Conservation (phyloP, 768 basidiomycete species). For the Kockovaella imperatae region DNA sequence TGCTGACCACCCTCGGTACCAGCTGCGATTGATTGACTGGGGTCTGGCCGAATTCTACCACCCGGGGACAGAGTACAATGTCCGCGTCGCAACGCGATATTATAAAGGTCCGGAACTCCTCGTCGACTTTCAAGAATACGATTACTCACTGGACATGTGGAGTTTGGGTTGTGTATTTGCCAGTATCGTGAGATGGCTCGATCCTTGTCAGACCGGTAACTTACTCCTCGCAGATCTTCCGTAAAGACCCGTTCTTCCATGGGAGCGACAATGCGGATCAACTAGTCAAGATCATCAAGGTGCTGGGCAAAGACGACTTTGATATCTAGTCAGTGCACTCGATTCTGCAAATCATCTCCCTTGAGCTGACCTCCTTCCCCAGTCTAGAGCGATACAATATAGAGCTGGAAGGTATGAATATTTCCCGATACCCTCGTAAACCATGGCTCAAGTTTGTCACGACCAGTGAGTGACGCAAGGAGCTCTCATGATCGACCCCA, state of each 20-base stretch:
- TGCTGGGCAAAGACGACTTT: slow-evolving; percentile 90
- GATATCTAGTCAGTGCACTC: slow-evolving; percentile 57
- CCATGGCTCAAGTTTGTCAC: slow-evolving; percentile 94
- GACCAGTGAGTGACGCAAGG: slow-evolving; percentile 46
- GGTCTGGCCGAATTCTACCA: slow-evolving; percentile 98
- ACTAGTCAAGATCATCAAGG: slow-evolving; percentile 94
- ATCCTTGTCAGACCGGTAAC: slow-evolving; percentile 1
- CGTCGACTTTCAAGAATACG: slow-evolving; percentile 96
- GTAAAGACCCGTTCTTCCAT: slow-evolving; percentile 99
- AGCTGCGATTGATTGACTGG: slow-evolving; percentile 97
- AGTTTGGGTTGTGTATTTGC: slow-evolving; percentile 98
- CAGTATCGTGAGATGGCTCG: slow-evolving; percentile 64
- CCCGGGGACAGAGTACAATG: slow-evolving; percentile 94
- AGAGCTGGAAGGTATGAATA: slow-evolving; percentile 83
- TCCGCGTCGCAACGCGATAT: slow-evolving; percentile 92
- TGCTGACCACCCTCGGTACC: slow-evolving; percentile 10
- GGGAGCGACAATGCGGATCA: slow-evolving; percentile 99
- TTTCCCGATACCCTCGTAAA: slow-evolving; percentile 88
- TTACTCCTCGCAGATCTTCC: slow-evolving; percentile 68
- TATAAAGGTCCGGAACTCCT: slow-evolving; percentile 96
- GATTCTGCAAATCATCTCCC: slow-evolving; percentile 1
- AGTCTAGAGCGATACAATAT: slow-evolving; percentile 64
- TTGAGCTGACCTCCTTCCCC: too few relatives aligned
- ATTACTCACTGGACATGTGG: slow-evolving; percentile 98
- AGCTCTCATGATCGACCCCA: too few relatives aligned